Evolutionary conservation across 805 yeast species (phyloP).

Genomic region (Myxozyma geophila): DNA sequence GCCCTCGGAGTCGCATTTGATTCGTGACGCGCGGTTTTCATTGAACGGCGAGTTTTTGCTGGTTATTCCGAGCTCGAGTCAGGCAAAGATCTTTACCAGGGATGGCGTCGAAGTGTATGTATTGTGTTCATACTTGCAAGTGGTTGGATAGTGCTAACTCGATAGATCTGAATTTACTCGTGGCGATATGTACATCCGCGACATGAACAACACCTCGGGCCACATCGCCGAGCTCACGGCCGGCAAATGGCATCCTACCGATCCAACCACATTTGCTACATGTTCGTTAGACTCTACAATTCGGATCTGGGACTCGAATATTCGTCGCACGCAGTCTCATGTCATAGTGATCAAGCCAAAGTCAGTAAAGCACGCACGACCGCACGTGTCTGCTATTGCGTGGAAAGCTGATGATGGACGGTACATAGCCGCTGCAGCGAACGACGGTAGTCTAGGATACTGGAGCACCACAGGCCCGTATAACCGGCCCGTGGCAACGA

Average conservation of each 20-base stretch:
- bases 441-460: constrained; percentile 38
- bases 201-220: constrained; percentile 46
- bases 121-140: background rate
- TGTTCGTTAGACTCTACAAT: constrained; percentile 44
- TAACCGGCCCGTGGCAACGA: constrained; percentile 38
- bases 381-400: constrained; percentile 28
- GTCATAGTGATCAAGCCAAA: constrained; percentile 41
- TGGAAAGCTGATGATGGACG: constrained; percentile 37
- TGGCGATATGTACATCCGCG: constrained; percentile 48
- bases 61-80: constrained; percentile 38
- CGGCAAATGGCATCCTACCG: constrained; percentile 43
- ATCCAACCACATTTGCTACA: constrained; percentile 40
- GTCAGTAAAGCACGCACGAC: constrained; percentile 30
- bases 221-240: constrained; percentile 44
- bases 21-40: constrained; percentile 37
- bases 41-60: constrained; percentile 38
- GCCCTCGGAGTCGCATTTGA: constrained; percentile 39
- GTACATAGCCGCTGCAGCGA: constrained; percentile 33
- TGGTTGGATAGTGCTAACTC: constrained; percentile 5
- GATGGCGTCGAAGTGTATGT: constrained; percentile 40
- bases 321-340: constrained; percentile 37
- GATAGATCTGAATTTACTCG: constrained; percentile 38
- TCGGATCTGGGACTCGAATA: constrained; percentile 45
- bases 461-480: constrained; percentile 42
- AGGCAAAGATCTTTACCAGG: constrained; percentile 40